Base-by-base conservation (phyloP, 2,329 filamentous ascomycete genomes). In the Catunica adiposa region DNA sequence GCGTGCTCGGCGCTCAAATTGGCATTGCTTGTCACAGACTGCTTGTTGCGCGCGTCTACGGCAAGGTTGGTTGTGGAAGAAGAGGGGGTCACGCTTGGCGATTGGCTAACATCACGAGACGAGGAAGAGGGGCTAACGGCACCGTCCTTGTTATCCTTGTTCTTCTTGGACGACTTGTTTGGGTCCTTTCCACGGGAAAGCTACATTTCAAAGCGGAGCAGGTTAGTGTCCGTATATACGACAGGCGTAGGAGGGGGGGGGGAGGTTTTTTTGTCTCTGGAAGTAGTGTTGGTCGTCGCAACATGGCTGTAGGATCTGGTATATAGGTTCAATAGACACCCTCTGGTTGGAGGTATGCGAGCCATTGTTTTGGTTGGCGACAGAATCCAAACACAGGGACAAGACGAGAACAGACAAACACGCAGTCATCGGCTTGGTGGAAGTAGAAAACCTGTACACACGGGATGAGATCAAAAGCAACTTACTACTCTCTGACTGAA, bases 401-500 rank as follows among this genome's bases (percentile, higher is more conserved):
- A 17, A 22, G n/a, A 44, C 20, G 40, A 42, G 15, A 44, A n/a
- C n/a, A 44, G 20, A 17, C 40, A 44, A 44, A 44, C 11, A 34
- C 29, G 29, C 29, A 34, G 29, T 11, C 11, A 34, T 34, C 29
- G 29, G 29, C 5, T 34, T 34, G 29, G 29, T 11, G 29, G 11
- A 11, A 34, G 11, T 11, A 11, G 15, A 3, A 44, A 11, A 44
- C 8, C 11, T 15, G 40, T 44, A 17, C 5, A 44, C 40, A 44
- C 3, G 20, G 20, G n/a, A 44, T 17, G 17, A 44, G 4, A 44
- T 44, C 20, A 34, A 5, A 22, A 3, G 8, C n/a, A 56, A 81
- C 86, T 78, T 81, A 95, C 89, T 77, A 96, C 89, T 84, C 86
- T 87, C 77, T 94, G 88, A 73, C 89, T 86, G 72, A 97, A 94